Conservation (phyloP, 1,284 basidiomycete genomes). For the Papiliotrema laurentii region DNA sequence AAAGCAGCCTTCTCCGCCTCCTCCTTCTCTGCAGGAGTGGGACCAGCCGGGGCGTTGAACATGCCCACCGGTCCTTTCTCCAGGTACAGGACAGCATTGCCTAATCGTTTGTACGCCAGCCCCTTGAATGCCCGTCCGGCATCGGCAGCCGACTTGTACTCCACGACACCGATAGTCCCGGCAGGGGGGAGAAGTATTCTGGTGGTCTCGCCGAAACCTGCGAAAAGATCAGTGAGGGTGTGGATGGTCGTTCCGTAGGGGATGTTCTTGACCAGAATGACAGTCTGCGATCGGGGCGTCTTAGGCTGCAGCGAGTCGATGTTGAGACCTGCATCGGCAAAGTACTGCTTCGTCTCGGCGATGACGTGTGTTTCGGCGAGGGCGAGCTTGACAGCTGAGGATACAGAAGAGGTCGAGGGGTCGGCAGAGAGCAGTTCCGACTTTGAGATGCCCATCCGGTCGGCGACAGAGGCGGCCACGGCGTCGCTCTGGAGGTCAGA, state of each 20-base stretch:
- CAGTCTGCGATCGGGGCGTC: constrained; percentile 65
- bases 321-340: constrained; percentile 59
- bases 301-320: constrained; percentile 51
- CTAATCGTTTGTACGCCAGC: constrained; percentile 81
- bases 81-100: constrained; percentile 84
- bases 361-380: constrained; percentile 95
- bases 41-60: constrained; percentile 52
- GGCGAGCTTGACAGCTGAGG: constrained; percentile 84
- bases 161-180: constrained; percentile 90
- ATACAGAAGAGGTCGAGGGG: constrained; percentile 18
- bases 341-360: constrained; percentile 86
- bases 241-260: constrained; percentile 79
- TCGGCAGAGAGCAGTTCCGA: constrained; percentile 69
- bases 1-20: constrained; percentile 30
- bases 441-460: constrained; percentile 76
- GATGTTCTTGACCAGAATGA: constrained; percentile 93
- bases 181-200: constrained; percentile 83
- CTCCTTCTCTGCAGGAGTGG: constrained; percentile 29
- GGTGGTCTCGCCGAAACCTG: constrained; percentile 67
- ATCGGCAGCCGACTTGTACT: constrained; percentile 69
- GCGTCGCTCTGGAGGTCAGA: constrained; percentile 66
- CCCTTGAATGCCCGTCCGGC: constrained; percentile 72
- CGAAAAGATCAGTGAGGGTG: constrained; percentile 74
- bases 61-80: constrained; percentile 86
- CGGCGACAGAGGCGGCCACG: constrained; percentile 75